A percentile compares a stretch with the other conserved stretches of the same genome.
These are phyloP conservation scores for Cytospora mali DNA, from an alignment of 2,329 filamentous ascomycete species.

Conservation along the genomic window DNA sequence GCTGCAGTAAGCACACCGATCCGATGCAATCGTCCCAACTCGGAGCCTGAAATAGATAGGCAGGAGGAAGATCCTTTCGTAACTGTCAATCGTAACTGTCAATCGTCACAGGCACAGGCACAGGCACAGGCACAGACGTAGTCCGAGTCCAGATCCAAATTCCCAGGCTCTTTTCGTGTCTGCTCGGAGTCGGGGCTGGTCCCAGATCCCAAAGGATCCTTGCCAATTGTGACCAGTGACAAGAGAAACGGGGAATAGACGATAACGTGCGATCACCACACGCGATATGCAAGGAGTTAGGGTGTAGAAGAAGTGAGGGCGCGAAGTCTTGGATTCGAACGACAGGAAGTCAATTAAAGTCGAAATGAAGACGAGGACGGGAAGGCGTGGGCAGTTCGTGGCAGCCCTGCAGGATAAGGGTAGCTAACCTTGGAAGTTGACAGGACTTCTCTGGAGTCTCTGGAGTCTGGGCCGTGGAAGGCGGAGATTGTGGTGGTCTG, in stretches of 20 bases:
- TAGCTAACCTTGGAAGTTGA: slow-evolving; percentile 15
- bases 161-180: background rate
- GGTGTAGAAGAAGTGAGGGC: background rate
- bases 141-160: background rate
- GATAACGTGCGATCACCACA: slow-evolving; percentile 6
- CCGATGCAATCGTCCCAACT: background rate
- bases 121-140: too few relatives aligned
- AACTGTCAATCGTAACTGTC: background rate
- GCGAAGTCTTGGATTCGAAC: background rate
- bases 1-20: background rate
- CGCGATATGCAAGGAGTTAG: slow-evolving; percentile 4
- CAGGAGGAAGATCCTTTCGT: background rate
- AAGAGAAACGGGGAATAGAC: background rate
- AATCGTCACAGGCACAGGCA: too few relatives aligned
- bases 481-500: slow-evolving; percentile 21
- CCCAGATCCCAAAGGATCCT: background rate
- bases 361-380: background rate
- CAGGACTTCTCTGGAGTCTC: slow-evolving; percentile 10
- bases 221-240: background rate
- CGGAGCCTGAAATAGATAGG: background rate
- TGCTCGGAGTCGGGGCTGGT: background rate
- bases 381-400: background rate
- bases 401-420: too few relatives aligned
- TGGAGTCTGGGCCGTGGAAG: background rate
- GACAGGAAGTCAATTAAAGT: slow-evolving; percentile 5